Percentiles rank a stretch among this genome's conserved stretches.
Conservation (phyloP, 257 asterid genomes). For the Plantago ovata region DNA sequence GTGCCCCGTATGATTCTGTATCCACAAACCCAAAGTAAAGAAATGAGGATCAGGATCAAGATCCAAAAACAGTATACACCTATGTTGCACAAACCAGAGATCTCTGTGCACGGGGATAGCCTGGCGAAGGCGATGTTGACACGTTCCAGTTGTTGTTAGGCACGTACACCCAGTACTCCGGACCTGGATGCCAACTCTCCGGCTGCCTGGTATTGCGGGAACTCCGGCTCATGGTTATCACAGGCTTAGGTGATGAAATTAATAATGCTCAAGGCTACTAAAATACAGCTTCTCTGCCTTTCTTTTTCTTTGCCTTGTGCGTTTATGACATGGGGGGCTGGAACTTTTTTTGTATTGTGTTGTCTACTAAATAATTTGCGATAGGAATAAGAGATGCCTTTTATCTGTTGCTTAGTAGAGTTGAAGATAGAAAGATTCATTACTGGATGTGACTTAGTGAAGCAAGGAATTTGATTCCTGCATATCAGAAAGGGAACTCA, state of each 20-base stretch:
- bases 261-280: not conserved
- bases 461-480: constrained; percentile 48
- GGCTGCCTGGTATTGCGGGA: constrained; percentile 14
- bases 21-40: constrained; percentile 8
- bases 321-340: not conserved
- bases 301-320: not conserved
- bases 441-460: constrained; percentile 8
- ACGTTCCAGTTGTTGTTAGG: constrained; percentile 15
- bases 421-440: constrained; percentile 11
- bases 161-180: constrained; percentile 33
- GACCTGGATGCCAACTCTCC: constrained; percentile 25
- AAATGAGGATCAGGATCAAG: not conserved
- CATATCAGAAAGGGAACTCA: not conserved
- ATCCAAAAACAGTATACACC: not conserved
- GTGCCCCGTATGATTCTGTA: constrained; percentile 37
- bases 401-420: not conserved
- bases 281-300: not conserved
- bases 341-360: constrained; percentile 3
- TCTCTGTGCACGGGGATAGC: constrained; percentile 13
- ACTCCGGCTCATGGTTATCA: constrained; percentile 29
- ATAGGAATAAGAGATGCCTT: constrained; percentile 18
- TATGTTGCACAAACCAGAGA: constrained; percentile 26
- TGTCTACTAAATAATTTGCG: not conserved
- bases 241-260: not conserved
- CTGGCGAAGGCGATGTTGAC: constrained; percentile 1